Evolutionary conservation across 306 rosid genomes (phyloP).

Genomic region (Crotalaria pallida): DNA sequence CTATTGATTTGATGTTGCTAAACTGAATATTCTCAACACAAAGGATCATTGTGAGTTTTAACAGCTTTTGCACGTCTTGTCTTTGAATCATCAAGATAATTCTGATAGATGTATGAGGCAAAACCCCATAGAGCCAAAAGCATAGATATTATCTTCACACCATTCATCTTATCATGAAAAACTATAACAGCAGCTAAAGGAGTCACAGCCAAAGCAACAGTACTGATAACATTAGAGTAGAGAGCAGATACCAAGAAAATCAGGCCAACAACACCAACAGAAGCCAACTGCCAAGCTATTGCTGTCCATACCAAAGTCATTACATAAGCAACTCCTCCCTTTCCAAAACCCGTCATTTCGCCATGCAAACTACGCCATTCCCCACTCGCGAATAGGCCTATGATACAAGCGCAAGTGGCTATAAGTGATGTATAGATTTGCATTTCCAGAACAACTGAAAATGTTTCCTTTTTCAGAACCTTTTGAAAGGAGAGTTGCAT

Average conservation of each 20-base stretch:
- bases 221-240: slow-evolving; percentile 88
- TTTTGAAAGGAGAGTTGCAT: slow-evolving; percentile 82
- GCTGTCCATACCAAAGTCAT: slow-evolving; percentile 77
- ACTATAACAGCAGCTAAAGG: slow-evolving; percentile 74
- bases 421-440: slow-evolving; percentile 79
- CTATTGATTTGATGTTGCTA: not conserved
- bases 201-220: slow-evolving; percentile 76
- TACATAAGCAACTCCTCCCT: slow-evolving; percentile 58
- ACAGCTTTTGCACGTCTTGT: slow-evolving; percentile 28
- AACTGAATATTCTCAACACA: slow-evolving; percentile 23
- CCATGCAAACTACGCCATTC: slow-evolving; percentile 69
- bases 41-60: slow-evolving; percentile 25
- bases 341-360: slow-evolving; percentile 57
- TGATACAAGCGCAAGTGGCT: slow-evolving; percentile 53
- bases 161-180: slow-evolving; percentile 82
- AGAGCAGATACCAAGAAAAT: slow-evolving; percentile 82
- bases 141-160: slow-evolving; percentile 79
- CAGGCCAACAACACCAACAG: slow-evolving; percentile 88
- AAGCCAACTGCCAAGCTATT: slow-evolving; percentile 80
- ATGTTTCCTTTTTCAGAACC: slow-evolving; percentile 73
- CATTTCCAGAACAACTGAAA: slow-evolving; percentile 83
- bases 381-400: slow-evolving; percentile 76
- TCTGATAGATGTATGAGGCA: slow-evolving; percentile 69
- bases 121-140: slow-evolving; percentile 89
- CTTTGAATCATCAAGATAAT: slow-evolving; percentile 63